Evolutionary conservation across 108 stramenopile genomes (phyloP).

Genomic region (Cyclotella choctawhatcheeana): DNA sequence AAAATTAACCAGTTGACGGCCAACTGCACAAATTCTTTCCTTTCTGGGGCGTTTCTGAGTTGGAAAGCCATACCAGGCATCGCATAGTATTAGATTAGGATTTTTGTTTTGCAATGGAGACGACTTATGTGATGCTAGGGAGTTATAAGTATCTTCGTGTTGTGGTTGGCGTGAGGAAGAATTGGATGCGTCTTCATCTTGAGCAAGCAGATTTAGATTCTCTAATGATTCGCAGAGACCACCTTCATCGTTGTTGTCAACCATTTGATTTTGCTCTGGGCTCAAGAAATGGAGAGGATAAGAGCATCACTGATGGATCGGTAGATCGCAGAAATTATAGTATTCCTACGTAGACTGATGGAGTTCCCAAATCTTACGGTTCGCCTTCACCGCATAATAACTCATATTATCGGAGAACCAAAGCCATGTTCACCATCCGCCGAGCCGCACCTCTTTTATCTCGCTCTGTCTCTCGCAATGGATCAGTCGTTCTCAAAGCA

Average conservation of each 20-base stretch:
- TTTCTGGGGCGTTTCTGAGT: conserved; percentile 66
- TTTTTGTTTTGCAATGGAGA: conserved; percentile 12
- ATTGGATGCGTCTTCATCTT: neutral
- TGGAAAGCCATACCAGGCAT: conserved; percentile 87
- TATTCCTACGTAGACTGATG: conserved; percentile 7
- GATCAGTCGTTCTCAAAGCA: neutral
- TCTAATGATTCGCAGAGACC: neutral
- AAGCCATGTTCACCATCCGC: conserved; percentile 7
- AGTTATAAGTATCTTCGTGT: too few species aligned
- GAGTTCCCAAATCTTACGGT: too few species aligned
- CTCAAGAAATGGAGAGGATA: too few species aligned
- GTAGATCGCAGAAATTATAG: neutral
- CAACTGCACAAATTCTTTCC: conserved; percentile 76
- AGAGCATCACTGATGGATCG: neutral
- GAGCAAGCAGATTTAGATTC: conserved; percentile 7
- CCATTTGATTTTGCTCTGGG: neutral
- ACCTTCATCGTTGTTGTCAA: neutral
- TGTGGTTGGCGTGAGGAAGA: too few species aligned
- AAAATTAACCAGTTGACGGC: conserved; percentile 75
- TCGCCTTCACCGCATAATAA: too few species aligned
- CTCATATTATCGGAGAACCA: too few species aligned
- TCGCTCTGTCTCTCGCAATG: neutral
- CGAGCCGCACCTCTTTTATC: conserved; percentile 9
- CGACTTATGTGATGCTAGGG: conserved; percentile 29
- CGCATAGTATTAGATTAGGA: conserved; percentile 61